Conservation (phyloP, 2,329 filamentous ascomycete genomes). For the Scortechinia acanthostroma region DNA sequence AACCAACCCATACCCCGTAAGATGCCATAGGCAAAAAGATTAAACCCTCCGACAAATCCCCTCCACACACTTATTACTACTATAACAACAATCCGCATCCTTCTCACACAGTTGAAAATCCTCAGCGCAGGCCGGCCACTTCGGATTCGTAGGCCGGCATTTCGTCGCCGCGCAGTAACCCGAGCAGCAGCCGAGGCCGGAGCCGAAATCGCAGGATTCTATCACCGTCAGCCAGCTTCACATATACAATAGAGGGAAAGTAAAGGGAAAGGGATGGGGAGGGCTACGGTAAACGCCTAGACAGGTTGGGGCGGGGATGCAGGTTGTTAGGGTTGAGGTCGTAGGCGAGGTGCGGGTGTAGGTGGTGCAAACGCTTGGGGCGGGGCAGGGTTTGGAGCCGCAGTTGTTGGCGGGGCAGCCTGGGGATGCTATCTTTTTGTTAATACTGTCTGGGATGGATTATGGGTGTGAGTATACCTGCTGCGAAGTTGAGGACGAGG, state of each 20-base stretch:
- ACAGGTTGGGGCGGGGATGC: conserved; percentile 1
- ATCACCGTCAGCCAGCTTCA: background rate
- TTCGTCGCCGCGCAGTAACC: background rate
- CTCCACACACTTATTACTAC: conserved; percentile 1
- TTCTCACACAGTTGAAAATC: background rate
- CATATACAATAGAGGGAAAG: background rate
- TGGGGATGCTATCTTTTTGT: background rate
- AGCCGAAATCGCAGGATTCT: background rate
- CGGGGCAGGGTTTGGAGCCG: too few species aligned
- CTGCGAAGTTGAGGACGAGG: background rate
- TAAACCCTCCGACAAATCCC: background rate
- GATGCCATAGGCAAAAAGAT: background rate
- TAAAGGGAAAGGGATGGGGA: background rate
- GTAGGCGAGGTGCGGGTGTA: background rate
- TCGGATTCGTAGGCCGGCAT: background rate
- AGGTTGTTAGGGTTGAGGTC: background rate
- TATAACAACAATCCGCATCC: conserved; percentile 1
- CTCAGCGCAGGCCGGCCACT: background rate
- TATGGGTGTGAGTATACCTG: background rate
- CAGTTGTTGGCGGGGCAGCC: background rate
- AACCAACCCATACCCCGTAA: background rate
- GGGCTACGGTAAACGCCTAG: background rate
- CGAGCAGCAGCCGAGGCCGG: background rate
- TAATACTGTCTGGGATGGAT: background rate
- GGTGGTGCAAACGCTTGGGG: background rate